Base-by-base conservation (phyloP, 2,329 filamentous ascomycete genomes). In the Nothophaeocryptopus gaeumannii region DNA sequence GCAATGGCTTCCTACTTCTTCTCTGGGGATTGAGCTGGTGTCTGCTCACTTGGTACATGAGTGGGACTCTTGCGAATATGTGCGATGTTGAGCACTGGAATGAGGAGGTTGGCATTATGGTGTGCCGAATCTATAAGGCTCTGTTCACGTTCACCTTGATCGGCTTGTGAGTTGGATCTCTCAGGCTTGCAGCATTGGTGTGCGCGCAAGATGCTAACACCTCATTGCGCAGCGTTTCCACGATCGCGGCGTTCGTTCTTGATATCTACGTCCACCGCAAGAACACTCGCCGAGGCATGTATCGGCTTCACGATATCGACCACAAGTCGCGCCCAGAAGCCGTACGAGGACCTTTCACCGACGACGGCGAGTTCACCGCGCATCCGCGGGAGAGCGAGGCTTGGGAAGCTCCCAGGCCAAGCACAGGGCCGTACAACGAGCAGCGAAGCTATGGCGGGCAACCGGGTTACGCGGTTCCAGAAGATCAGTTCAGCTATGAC, bases 81-180 rank as follows among this genome's bases (percentile, higher is more conserved):
- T 83, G 80, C 68, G 53, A 56, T 15, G 36, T 49, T 11, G 34
- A 48, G 12, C 50, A 53, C 62, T 83, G 80, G 80, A 72, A 73
- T n/a, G 75, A 74, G 31, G 70, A 74, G 1, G 72, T 73, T 2
- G 81, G 80, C 2, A 74, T 82, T 47, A 73, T 74, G 64, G 72
- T 83, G 39, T 83, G 80, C 61, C 67, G 76, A 45, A 69, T 74
- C 49, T 84, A 82, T 72, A 83, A 83, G 65, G 74, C 77, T 9
- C 67, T 83, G n/a, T 83, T 81, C 65, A 68, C 74, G 30, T 83
- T 83, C 62, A 71, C 74, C 4, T 59, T 79, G 26, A 54, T 78
- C 29, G 78, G 76, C 14, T 53, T 73, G 63, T 73, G 56, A 47
- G 68, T 67, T 50, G 59, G 20, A 26, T 26, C 35, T 5, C 39